A percentile compares a stretch with the other conserved stretches of the same genome.
Conservation (phyloP, 2,329 filamentous ascomycete species). For the Orbilia quercus region DNA sequence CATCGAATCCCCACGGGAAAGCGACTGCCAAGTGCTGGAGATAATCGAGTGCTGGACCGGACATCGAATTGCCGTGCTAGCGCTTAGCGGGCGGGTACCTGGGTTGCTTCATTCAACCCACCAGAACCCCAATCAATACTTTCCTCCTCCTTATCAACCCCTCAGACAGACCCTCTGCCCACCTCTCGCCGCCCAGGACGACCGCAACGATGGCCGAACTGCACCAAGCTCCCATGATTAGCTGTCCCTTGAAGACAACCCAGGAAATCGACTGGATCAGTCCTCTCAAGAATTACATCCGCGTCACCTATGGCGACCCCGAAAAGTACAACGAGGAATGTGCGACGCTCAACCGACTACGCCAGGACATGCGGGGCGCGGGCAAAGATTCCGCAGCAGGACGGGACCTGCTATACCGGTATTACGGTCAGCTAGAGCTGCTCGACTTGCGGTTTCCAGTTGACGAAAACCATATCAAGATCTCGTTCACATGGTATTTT, state of each 20-base stretch:
- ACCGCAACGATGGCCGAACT: slow-evolving; percentile 52
- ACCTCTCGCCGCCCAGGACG: slow-evolving; percentile 25
- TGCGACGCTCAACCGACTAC: slow-evolving; percentile 88
- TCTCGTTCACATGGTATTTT: slow-evolving; percentile 95
- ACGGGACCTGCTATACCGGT: slow-evolving; percentile 91
- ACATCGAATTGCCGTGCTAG: slow-evolving; percentile 30
- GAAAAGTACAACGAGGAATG: slow-evolving; percentile 97
- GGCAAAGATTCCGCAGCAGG: slow-evolving; percentile 96
- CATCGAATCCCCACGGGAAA: slow-evolving; percentile 10
- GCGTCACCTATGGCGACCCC: slow-evolving; percentile 92
- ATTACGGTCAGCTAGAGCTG: slow-evolving; percentile 96
- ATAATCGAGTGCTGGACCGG: slow-evolving; percentile 25
- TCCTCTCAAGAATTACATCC: slow-evolving; percentile 92
- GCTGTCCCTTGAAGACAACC: slow-evolving; percentile 70
- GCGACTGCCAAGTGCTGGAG: background rate
- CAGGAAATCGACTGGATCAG: slow-evolving; percentile 98
- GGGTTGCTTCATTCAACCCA: slow-evolving; percentile 27
- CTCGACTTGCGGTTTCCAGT: slow-evolving; percentile 95
- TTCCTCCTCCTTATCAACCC: slow-evolving; percentile 34
- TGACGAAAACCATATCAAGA: slow-evolving; percentile 99
- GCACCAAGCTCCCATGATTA: slow-evolving; percentile 56
- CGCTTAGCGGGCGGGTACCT: slow-evolving; percentile 53
- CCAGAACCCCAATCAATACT: slow-evolving; percentile 20
- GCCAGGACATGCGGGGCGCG: slow-evolving; percentile 97
- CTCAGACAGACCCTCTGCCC: slow-evolving; percentile 42